phyloP scores from a whole-genome alignment of 2,329 filamentous ascomycete genomes.

The Colletotrichum phormii region DNA sequence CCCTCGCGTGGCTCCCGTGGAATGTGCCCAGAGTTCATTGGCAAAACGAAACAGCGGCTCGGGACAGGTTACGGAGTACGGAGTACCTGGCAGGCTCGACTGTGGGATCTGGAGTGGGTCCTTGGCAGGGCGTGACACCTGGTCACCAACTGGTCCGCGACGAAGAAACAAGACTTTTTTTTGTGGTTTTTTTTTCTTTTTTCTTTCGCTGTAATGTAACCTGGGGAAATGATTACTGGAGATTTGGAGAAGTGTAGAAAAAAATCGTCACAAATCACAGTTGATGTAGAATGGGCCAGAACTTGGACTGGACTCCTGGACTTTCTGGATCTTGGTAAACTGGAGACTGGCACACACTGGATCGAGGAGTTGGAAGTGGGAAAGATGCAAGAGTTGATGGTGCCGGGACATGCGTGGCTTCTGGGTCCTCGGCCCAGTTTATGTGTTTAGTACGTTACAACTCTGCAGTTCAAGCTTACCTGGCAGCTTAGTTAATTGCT shows the following conservation, averaged over 20 bases:
- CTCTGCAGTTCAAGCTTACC: slow-evolving; percentile 27
- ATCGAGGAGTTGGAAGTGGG: not conserved
- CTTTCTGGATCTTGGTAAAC: not conserved
- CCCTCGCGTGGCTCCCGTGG: not conserved
- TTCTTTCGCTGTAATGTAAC: not conserved
- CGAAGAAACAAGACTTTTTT: not conserved
- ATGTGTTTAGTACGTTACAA: not conserved
- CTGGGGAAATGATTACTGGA: not conserved
- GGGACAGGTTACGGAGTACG: not conserved
- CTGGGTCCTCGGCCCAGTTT: slow-evolving; percentile 15
- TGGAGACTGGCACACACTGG: not conserved
- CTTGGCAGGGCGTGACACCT: slow-evolving; percentile 15
- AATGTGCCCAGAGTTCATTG: not conserved
- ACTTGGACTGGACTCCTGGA: not conserved
- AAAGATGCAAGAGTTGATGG: not conserved
- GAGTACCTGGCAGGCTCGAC: not conserved
- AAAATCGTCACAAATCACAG: not conserved
- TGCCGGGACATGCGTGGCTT: not conserved
- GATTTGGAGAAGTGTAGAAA: not conserved
- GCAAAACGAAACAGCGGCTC: not conserved
- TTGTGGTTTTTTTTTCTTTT: not conserved
- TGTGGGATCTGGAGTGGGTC: not conserved
- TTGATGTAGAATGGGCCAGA: not conserved
- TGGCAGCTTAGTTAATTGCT: not conserved
- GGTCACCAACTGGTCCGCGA: slow-evolving; percentile 7